Evolutionary conservation across 1,284 basidiomycete genomes (phyloP).

Genomic region (Bondarzewia mesenterica): DNA sequence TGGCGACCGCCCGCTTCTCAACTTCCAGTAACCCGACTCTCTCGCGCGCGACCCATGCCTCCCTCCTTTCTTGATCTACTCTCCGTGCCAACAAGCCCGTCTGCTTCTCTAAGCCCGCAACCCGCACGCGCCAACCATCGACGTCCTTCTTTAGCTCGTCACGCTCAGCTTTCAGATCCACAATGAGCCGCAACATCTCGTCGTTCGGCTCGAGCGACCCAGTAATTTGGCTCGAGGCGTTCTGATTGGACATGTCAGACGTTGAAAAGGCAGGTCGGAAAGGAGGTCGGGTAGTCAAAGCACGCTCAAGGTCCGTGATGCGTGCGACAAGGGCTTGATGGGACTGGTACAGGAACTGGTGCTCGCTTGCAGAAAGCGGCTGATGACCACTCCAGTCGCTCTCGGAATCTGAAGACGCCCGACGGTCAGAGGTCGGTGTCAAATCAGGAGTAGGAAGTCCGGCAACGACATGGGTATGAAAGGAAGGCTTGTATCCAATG

Average conservation of each 20-base stretch:
- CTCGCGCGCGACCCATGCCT: constrained; percentile 69
- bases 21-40: constrained; percentile 53
- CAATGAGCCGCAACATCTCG: constrained; percentile 64
- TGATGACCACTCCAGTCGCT: constrained; percentile 25
- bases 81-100: constrained; percentile 47
- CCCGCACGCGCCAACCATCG: constrained; percentile 65
- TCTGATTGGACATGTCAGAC: constrained; percentile 34
- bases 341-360: constrained; percentile 75
- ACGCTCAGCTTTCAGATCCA: constrained; percentile 70
- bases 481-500: constrained; percentile 61
- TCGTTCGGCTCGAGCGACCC: constrained; percentile 41
- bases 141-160: constrained; percentile 74
- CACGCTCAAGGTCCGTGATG: constrained; percentile 70
- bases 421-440: constrained; percentile 52
- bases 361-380: constrained; percentile 56
- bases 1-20: constrained; percentile 50
- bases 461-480: constrained; percentile 28
- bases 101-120: constrained; percentile 61
- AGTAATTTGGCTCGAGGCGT: neutral
- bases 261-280: constrained; percentile 47
- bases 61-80: constrained; percentile 62
- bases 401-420: constrained; percentile 27
- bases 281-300: constrained; percentile 40
- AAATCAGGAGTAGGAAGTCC: constrained; percentile 64
- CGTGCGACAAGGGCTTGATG: constrained; percentile 72